Evolutionary conservation across 345 rosid species (phyloP).

Genomic region (Limnanthes douglasii): DNA sequence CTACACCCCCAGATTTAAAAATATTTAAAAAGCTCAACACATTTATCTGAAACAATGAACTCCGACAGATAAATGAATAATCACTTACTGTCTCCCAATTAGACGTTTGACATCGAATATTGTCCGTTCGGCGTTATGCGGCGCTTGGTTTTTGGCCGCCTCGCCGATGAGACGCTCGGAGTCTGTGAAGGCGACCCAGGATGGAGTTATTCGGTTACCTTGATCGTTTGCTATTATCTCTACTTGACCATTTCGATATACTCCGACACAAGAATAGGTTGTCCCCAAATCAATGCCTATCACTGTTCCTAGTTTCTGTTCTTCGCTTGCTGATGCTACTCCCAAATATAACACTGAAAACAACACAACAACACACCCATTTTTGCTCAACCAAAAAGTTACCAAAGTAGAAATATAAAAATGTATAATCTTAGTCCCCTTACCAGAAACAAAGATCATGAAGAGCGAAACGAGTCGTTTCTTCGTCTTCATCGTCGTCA

Average conservation of each 20-base stretch:
- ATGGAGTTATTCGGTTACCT: constrained; percentile 96
- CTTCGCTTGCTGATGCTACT: no score
- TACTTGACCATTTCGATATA: constrained; percentile 90
- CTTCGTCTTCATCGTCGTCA: no score
- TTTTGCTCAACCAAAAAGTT: no score
- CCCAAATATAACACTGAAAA: no score
- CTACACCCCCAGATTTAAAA: constrained; percentile 15
- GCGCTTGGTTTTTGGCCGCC: constrained; percentile 97
- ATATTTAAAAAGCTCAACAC: neutral
- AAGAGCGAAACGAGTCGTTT: no score
- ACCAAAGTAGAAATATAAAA: no score
- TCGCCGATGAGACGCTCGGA: constrained; percentile 88
- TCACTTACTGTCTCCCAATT: constrained; percentile 77
- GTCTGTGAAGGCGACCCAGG: constrained; percentile 96
- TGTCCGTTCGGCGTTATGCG: constrained; percentile 77
- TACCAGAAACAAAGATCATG: no score
- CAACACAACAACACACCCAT: no score
- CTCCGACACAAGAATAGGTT: constrained; percentile 95
- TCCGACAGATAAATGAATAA: neutral
- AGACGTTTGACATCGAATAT: constrained; percentile 88
- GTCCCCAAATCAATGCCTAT: constrained; percentile 97
- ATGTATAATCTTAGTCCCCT: no score
- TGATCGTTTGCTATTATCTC: constrained; percentile 98
- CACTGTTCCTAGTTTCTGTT: constrained; percentile 85
- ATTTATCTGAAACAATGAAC: neutral